Base-by-base conservation (phyloP, 768 basidiomycete genomes). In the Serendipita sp. region DNA sequence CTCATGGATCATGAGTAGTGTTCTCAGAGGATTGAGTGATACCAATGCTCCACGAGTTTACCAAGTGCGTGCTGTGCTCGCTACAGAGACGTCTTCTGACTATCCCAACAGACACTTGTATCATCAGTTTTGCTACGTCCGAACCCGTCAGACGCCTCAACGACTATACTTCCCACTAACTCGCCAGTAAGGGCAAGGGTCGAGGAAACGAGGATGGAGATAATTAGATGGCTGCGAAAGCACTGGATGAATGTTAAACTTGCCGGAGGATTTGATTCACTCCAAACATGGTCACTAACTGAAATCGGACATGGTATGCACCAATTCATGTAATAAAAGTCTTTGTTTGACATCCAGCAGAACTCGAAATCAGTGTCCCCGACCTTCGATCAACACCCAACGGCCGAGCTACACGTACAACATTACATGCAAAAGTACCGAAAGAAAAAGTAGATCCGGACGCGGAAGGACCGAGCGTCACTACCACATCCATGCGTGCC, bases 281-380 rank as follows among this genome's bases (percentile, higher is more conserved):
- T 98, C n/a, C 91, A 95, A 58, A 80, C 79, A 3, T 96, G 91
- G 91, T 84, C 87, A 0, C 72, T 94, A 63, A 86, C 91, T 71
- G 95, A 97, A 70, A 91, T 98, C 44, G 81, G 83, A 45, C 82
- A 87, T 69, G 80, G 91, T 89, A 66, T 69, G 87, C 43, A 46
- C 13, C 31, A 64, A 36, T 44, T 31, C 27, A 31, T 15, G 43
- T 50, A 43, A 44, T 46, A 44, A 69, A 29, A 50, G 45, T 37
- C 3, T 10, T 60, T 10, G 10, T 10, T 11, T 60, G 4, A 8
- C 8, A n/a, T 27, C 18, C 18, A 4, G 27, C 27, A 60, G 55
- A 60, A 37, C 55, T 60, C 10, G 55, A 60, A 29, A 60, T 60
- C n/a, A 60, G 36, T 36, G 34, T 60, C 10, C 55, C 55, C 4